Evolutionary conservation across 2,329 filamentous ascomycete species (phyloP).

Genomic region (Aspergillus versicolor): DNA sequence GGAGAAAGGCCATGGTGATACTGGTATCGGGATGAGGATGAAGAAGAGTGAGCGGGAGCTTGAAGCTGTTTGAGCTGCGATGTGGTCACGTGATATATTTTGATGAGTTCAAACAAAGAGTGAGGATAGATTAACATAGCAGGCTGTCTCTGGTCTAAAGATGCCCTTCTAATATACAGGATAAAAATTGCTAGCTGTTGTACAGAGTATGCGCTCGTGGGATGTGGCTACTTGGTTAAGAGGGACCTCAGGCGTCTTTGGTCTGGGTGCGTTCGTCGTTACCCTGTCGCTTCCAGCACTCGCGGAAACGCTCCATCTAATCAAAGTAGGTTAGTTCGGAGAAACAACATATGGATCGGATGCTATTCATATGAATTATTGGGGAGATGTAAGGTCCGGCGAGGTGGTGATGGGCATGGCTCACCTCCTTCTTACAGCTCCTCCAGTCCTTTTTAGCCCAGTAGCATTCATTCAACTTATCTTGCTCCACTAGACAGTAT

Average conservation of each 20-base stretch:
- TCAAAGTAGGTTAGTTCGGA: not conserved
- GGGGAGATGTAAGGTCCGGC: not conserved
- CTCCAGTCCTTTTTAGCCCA: constrained; percentile 97
- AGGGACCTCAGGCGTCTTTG: constrained; percentile 59
- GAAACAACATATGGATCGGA: not conserved
- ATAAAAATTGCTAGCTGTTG: constrained; percentile 3
- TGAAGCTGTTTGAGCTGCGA: constrained; percentile 13
- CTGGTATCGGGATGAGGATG: not conserved
- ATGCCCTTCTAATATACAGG: constrained; percentile 8
- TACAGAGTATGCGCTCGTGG: constrained; percentile 5
- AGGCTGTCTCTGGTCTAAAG: not conserved
- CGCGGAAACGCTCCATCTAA: constrained; percentile 85
- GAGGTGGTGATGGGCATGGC: constrained; percentile 31
- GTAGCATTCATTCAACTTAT: constrained; percentile 91
- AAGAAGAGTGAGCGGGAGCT: constrained; percentile 4
- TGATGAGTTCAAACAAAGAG: not conserved
- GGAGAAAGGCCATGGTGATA: constrained; percentile 23
- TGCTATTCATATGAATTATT: not conserved
- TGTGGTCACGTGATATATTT: constrained; percentile 26
- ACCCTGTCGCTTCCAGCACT: constrained; percentile 87
- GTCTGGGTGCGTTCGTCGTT: constrained; percentile 80
- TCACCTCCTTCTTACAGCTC: constrained; percentile 80
- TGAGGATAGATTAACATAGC: not conserved
- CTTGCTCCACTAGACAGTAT: constrained; percentile 69
- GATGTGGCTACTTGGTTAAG: not conserved